Evolutionary conservation across 345 rosid species (phyloP).

Genomic region (Linum usitatissimum): DNA sequence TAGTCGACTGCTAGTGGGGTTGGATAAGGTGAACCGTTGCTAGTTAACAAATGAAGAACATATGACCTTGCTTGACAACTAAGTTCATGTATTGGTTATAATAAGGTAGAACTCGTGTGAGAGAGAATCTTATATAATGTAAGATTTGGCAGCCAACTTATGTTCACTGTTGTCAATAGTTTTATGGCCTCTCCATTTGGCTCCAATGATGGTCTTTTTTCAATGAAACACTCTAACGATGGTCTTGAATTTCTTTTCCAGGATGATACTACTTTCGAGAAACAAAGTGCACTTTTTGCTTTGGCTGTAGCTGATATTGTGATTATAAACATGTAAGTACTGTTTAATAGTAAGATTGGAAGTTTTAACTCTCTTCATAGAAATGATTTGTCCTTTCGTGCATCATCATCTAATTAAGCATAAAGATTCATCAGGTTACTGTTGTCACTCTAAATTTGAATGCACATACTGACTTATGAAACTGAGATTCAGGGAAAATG

Average conservation of each 20-base stretch:
- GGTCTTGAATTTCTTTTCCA: slow-evolving; percentile 20
- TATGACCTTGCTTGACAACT: not conserved
- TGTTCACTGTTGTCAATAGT: not conserved
- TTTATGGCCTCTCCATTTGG: not conserved
- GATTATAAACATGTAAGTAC: slow-evolving; percentile 58
- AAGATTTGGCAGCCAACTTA: not conserved
- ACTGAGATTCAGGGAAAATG: not conserved
- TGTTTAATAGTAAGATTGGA: not conserved
- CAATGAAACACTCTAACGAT: not conserved
- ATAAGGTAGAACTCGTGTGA: not conserved
- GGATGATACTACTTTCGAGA: slow-evolving; percentile 78
- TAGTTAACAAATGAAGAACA: not conserved
- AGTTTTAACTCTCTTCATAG: not conserved
- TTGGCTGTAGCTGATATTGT: slow-evolving; percentile 69
- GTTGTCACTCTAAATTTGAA: not conserved
- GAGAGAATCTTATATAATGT: too few relatives aligned
- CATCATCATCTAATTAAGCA: not conserved
- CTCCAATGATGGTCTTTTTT: not conserved
- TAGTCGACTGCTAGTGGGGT: not conserved
- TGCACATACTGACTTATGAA: not conserved
- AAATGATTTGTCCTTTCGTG: not conserved
- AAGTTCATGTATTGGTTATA: not conserved
- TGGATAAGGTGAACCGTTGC: not conserved
- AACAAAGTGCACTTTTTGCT: slow-evolving; percentile 67
- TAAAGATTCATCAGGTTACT: not conserved